Percentiles rank a stretch among this genome's conserved stretches.
Conservation (phyloP, 176 grass and related monocot genomes). For the Cymbopogon citratus region DNA sequence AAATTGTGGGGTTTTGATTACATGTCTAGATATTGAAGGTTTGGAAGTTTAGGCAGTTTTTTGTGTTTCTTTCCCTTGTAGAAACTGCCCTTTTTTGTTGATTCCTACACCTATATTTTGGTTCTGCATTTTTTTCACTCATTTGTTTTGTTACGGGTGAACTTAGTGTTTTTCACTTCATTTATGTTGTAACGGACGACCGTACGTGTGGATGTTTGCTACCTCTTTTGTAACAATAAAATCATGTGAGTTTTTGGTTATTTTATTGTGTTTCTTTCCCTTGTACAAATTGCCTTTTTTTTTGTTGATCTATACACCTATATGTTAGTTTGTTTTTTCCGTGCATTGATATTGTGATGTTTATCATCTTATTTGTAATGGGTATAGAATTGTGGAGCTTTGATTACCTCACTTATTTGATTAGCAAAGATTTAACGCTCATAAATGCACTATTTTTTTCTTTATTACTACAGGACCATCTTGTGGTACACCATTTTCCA, state of each 20-base stretch:
- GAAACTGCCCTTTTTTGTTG: neutral
- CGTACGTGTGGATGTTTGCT: neutral
- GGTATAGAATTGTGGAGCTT: neutral
- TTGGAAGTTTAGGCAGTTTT: no score
- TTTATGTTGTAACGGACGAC: neutral
- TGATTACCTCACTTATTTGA: neutral
- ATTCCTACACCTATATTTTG: no score
- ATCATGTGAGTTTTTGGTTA: no score
- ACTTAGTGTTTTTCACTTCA: no score
- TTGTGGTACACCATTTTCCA: neutral
- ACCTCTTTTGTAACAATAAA: neutral
- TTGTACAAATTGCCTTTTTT: no score
- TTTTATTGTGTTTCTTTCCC: no score
- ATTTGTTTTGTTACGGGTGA: neutral
- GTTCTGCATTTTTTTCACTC: neutral
- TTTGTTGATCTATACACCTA: no score
- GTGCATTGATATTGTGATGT: neutral
- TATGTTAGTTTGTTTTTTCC: no score
- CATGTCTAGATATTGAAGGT: no score
- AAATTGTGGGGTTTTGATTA: no score
- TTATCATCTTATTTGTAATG: neutral
- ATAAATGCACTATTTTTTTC: neutral
- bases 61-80: neutral
- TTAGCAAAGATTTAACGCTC: neutral
- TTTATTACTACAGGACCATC: neutral